Percentiles rank a stretch among this genome's conserved stretches.
Evolutionary conservation across 768 basidiomycete genomes (phyloP).

Genomic region (Tulasnella sp.): DNA sequence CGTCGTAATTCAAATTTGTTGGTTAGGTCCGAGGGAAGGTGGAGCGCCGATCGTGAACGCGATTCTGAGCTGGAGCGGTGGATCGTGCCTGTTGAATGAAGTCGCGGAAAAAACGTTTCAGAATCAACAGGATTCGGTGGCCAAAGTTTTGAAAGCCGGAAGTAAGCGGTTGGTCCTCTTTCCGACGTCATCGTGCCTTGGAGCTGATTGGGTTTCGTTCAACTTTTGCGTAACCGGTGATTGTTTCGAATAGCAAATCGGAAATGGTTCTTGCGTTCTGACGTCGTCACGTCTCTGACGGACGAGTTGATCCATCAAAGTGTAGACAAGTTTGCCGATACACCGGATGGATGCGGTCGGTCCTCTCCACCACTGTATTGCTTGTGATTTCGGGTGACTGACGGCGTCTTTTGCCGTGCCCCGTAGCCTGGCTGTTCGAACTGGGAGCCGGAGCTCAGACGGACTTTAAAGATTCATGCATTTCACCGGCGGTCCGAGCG

Average conservation of each 20-base stretch:
- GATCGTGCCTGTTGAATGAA: constrained; percentile 82
- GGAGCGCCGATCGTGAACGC: constrained; percentile 77
- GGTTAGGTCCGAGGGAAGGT: constrained; percentile 72
- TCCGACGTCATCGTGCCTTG: background rate
- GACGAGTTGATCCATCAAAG: constrained; percentile 87
- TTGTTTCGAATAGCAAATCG: constrained; percentile 59
- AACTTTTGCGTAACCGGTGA: background rate
- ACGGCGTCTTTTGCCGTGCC: constrained; percentile 22
- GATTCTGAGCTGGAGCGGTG: constrained; percentile 88
- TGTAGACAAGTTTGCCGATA: constrained; percentile 75
- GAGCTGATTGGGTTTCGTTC: background rate
- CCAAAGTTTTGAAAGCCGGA: constrained; percentile 84
- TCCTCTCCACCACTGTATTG: constrained; percentile 38
- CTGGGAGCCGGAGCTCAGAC: constrained; percentile 78
- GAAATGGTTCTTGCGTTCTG: constrained; percentile 91
- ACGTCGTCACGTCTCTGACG: constrained; percentile 78
- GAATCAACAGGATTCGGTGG: constrained; percentile 89
- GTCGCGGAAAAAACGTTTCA: constrained; percentile 88
- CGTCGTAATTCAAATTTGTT: constrained; percentile 87
- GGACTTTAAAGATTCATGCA: constrained; percentile 68
- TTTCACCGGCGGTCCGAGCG: constrained; percentile 78
- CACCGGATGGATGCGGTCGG: constrained; percentile 91
- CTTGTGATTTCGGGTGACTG: background rate
- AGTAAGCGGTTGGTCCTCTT: constrained; percentile 50
- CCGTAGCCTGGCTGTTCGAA: constrained; percentile 87